Evolutionary conservation across 2,329 filamentous ascomycete genomes (phyloP), one percentile per base, ranked within the genome.

Genomic region (Aspergillus quadrilineatus): DNA sequence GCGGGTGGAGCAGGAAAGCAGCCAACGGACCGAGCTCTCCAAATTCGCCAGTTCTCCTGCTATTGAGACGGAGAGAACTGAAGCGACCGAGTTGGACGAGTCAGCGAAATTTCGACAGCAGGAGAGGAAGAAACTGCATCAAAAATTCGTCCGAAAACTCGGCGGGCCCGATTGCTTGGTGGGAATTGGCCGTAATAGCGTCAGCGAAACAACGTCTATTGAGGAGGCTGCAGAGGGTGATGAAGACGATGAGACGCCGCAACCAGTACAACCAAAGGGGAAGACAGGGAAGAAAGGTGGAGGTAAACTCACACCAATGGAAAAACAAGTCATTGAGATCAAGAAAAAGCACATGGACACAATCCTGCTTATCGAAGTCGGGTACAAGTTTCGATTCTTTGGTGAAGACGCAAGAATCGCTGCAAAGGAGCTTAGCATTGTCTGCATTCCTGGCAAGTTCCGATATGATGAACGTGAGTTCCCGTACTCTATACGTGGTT

Each of bases 311-410:
- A 99, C 94, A 0, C 94, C 94, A 0, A 89, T 99, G 86, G 92
- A 97, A 72, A 84, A 89, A 41, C 94, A 97, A 67, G 89, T 96
- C 56, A 81, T 99, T 5, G 92, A 96, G 15, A 96, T 99, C 73
- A 99, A 99, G 77, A 83, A 86, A 58, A 90, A 93, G 65, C 87
- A 97, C 70, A 82, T 91, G 77, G 94, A 97, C 69, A 94, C 93
- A 0, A 67, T 99, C 17, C 80, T 99, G 32, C 89, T 97, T 10
- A 87, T 97, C 51, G 93, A 99, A 72, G 94, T 97, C 7, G 94
- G 94, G 50, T 99, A 99, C 77, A 99, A 99, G 72, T 99, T 96
- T 75, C 87, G 89, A 34, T 96, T 99, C 77, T 96, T 96, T 69
- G 94, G 94, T 9, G 93, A 97, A 67, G 94, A 99, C 77, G 94